Evolutionary conservation across 1,139 yeast species (phyloP).

Genomic region (Taiozyma sp.): DNA sequence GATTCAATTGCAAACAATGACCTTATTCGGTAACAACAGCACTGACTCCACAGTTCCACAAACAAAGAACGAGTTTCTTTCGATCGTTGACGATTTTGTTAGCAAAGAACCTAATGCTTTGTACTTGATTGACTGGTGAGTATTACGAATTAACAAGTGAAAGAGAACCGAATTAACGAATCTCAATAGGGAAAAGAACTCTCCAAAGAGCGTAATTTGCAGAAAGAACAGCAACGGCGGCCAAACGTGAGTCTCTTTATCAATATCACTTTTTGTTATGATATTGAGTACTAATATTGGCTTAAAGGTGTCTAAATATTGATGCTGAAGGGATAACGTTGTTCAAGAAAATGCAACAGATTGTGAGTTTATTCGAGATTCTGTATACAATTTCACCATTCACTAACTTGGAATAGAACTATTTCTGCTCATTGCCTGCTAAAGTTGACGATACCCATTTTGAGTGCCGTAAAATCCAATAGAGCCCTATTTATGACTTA

Average conservation of each 20-base stretch:
- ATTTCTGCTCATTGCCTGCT: slow-evolving; percentile 23
- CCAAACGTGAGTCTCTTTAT: slow-evolving; percentile 18
- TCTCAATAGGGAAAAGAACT: slow-evolving; percentile 7
- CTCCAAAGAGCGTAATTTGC: slow-evolving; percentile 20
- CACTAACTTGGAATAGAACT: slow-evolving; percentile 12
- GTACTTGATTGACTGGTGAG: slow-evolving; percentile 23
- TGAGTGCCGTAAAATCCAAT: slow-evolving; percentile 21
- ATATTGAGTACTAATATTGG: too few species aligned
- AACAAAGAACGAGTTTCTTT: slow-evolving; percentile 3
- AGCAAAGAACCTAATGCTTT: slow-evolving; percentile 13
- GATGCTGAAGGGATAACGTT: slow-evolving; percentile 18
- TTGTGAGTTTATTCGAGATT: slow-evolving; percentile 12
- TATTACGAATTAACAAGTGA: neutral
- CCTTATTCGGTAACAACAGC: neutral
- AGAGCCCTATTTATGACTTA: neutral
- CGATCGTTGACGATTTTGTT: slow-evolving; percentile 14
- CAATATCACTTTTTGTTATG: too few species aligned
- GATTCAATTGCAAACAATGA: neutral
- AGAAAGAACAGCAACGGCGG: slow-evolving; percentile 22
- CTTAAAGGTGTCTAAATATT: slow-evolving; percentile 19
- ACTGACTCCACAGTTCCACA: neutral
- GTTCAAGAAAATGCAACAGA: slow-evolving; percentile 23
- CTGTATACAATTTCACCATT: neutral
- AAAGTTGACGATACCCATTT: slow-evolving; percentile 21
- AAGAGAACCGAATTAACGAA: too few species aligned